phyloP scores from a whole-genome alignment of 148 eudicot species.

The Camellia granthamiana region DNA sequence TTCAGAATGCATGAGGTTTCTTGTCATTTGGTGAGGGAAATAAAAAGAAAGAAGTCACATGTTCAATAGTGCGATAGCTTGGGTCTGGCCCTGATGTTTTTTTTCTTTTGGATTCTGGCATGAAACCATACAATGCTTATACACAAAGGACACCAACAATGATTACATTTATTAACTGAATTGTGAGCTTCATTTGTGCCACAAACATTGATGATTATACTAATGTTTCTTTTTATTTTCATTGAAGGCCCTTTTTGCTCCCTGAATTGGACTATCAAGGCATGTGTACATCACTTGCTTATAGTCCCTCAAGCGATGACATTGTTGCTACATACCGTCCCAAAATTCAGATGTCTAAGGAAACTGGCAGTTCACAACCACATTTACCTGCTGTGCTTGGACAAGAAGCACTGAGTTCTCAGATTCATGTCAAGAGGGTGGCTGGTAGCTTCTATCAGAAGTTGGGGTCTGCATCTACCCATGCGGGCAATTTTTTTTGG shows the following conservation, averaged over 20 bases:
- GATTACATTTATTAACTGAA: neutral
- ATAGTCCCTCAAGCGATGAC: conserved; percentile 31
- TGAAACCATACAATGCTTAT: neutral
- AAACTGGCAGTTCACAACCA: conserved; percentile 24
- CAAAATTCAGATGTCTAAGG: conserved; percentile 29
- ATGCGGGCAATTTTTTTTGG: conserved; percentile 36
- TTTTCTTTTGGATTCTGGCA: neutral
- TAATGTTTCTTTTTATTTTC: neutral
- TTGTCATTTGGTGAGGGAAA: too few species aligned
- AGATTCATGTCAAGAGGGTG: conserved; percentile 27
- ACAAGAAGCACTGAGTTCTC: conserved; percentile 31
- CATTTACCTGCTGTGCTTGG: conserved; percentile 25
- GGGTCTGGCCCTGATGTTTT: neutral
- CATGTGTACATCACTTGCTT: conserved; percentile 47
- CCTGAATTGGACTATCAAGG: conserved; percentile 37
- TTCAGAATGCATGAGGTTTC: too few species aligned
- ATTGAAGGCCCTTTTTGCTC: conserved; percentile 32
- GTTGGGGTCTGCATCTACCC: conserved; percentile 30
- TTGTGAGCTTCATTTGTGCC: neutral
- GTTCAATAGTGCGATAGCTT: too few species aligned
- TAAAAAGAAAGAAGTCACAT: too few species aligned
- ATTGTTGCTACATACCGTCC: conserved; percentile 43
- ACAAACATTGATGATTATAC: neutral
- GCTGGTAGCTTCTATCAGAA: conserved; percentile 19
- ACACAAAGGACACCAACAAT: neutral